Conservation (phyloP, 371 early-diverging fungal genomes). For the Lichtheimia corymbifera region DNA sequence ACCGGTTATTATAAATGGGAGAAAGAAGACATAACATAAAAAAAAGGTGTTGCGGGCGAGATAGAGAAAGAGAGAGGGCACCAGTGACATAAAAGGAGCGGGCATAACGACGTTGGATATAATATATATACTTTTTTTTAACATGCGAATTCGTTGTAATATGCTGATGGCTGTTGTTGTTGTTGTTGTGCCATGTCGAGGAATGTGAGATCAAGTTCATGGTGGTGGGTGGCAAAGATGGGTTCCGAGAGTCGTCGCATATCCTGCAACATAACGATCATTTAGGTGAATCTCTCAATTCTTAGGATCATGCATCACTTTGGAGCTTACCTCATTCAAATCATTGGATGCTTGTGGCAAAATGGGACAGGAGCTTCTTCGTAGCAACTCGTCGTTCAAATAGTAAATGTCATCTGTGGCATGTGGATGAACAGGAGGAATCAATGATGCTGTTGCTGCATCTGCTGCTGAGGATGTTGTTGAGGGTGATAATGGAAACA, state of each 20-base stretch:
- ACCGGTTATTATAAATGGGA: neutral
- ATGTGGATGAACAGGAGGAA: neutral
- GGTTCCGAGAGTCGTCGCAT: constrained; percentile 9
- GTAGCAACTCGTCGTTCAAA: no score
- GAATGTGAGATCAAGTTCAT: constrained; percentile 2
- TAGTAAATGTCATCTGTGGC: no score
- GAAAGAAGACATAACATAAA: neutral
- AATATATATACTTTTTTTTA: neutral
- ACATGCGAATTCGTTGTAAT: neutral
- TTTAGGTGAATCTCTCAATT: neutral
- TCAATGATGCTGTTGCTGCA: neutral
- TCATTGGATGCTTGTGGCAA: neutral
- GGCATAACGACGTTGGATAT: neutral
- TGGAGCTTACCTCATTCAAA: constrained; percentile 4
- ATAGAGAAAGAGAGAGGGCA: neutral
- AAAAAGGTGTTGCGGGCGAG: neutral
- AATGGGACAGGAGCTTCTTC: no score
- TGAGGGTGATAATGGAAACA: neutral
- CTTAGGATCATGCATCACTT: no score
- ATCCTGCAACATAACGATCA: constrained; percentile 2
- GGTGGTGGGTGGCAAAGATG: constrained; percentile 2
- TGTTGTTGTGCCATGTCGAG: neutral
- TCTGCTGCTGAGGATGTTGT: neutral
- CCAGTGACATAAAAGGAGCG: neutral
- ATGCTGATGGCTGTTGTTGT: neutral